Evolutionary conservation across 768 basidiomycete species (phyloP).

Genomic region (Pleurotus pulmonarius): DNA sequence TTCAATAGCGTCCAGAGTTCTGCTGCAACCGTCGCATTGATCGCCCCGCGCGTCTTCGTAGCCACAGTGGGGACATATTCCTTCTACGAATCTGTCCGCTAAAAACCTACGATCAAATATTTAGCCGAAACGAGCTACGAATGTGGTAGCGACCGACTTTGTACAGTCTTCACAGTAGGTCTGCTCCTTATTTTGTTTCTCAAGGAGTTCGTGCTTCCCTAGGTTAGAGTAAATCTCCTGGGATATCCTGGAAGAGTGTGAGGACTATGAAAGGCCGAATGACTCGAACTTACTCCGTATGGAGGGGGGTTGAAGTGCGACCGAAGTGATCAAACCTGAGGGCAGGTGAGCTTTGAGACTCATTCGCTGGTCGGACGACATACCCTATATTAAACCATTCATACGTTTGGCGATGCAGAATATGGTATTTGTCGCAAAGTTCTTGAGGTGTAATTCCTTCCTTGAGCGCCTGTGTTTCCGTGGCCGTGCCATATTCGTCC

Average conservation of each 20-base stretch:
- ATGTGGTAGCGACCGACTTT: slow-evolving; percentile 44
- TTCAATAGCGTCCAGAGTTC: slow-evolving; percentile 91
- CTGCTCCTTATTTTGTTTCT: slow-evolving; percentile 85
- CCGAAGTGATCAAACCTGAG: slow-evolving; percentile 93
- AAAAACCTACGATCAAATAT: slow-evolving; percentile 58
- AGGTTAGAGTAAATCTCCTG: slow-evolving; percentile 89
- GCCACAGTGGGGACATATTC: slow-evolving; percentile 92
- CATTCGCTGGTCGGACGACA: background rate
- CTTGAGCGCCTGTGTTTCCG: slow-evolving; percentile 94
- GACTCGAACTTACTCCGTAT: slow-evolving; percentile 69
- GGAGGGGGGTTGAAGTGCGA: slow-evolving; percentile 84
- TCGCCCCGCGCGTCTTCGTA: slow-evolving; percentile 97
- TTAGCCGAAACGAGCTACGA: background rate
- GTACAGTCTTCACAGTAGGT: slow-evolving; percentile 92
- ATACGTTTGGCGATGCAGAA: slow-evolving; percentile 88
- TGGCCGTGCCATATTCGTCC: slow-evolving; percentile 99
- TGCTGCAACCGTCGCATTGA: slow-evolving; percentile 92
- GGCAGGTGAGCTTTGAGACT: background rate
- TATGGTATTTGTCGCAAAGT: slow-evolving; percentile 89
- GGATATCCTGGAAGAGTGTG: slow-evolving; percentile 56
- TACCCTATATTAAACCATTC: slow-evolving; percentile 97
- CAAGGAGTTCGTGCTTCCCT: slow-evolving; percentile 69
- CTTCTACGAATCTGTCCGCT: slow-evolving; percentile 97
- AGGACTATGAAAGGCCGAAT: background rate
- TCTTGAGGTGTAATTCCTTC: slow-evolving; percentile 76